These are phyloP conservation scores for Cytospora piceicola DNA, from an alignment of 2,329 filamentous ascomycete species.

Conservation along the genomic window DNA sequence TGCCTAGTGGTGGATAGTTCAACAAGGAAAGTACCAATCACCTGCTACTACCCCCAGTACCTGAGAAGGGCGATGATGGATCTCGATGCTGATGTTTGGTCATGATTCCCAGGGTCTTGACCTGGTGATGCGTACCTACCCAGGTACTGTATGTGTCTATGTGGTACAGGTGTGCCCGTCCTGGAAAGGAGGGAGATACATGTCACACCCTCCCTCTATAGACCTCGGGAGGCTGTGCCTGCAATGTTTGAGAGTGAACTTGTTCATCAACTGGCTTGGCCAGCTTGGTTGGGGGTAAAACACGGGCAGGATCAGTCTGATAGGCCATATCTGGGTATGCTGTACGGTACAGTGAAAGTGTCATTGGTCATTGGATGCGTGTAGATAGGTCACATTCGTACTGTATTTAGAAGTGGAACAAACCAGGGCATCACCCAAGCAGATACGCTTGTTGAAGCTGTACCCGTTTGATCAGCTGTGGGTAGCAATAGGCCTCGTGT, in stretches of 20 bases:
- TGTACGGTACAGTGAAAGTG: neutral
- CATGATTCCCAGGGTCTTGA: neutral
- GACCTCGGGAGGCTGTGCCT: constrained; percentile 22
- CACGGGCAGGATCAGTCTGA: constrained; percentile 4
- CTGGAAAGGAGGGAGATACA: neutral
- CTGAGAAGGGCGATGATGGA: neutral
- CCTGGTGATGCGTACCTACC: neutral
- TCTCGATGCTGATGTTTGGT: constrained; percentile 1
- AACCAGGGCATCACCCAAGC: constrained; percentile 9
- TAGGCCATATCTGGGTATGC: constrained; percentile 1
- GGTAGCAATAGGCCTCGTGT: constrained; percentile 5
- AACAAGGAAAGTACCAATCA: neutral
- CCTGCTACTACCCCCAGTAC: neutral
- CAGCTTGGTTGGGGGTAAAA: neutral
- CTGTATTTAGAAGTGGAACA: neutral
- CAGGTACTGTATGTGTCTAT: neutral
- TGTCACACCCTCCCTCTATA: neutral
- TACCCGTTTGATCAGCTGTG: constrained; percentile 17
- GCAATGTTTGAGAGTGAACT: neutral
- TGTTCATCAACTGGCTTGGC: constrained; percentile 8
- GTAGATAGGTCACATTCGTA: constrained; percentile 7
- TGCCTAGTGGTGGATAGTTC: neutral
- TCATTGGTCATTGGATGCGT: constrained; percentile 11
- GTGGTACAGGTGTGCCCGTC: neutral
- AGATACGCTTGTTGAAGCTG: neutral